Conservation (phyloP, 2,329 filamentous ascomycete species). For the Pseudogymnoascus sp. region DNA sequence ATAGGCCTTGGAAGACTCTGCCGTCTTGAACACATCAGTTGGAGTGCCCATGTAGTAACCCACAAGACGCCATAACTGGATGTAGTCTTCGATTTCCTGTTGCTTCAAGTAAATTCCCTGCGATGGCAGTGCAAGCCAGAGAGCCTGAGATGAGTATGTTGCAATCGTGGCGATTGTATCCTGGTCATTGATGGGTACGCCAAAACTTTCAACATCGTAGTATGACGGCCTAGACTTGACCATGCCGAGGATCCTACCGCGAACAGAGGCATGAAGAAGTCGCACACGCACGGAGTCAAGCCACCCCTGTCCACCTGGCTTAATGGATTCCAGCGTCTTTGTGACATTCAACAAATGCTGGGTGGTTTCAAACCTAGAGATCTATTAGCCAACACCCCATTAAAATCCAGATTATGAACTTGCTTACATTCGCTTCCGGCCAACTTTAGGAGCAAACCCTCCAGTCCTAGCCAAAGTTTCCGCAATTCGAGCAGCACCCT, state of each 20-base stretch:
- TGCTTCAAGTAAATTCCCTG: constrained; percentile 59
- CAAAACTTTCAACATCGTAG: constrained; percentile 49
- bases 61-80: constrained; percentile 69
- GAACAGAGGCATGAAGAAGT: constrained; percentile 59
- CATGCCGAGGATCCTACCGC: constrained; percentile 54
- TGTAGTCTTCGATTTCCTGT: constrained; percentile 59
- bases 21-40: constrained; percentile 48
- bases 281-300: constrained; percentile 58
- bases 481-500: constrained; percentile 64
- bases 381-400: neutral
- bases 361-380: constrained; percentile 52
- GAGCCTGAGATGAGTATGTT: constrained; percentile 58
- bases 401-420: constrained; percentile 12
- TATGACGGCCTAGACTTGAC: constrained; percentile 48
- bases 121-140: constrained; percentile 61
- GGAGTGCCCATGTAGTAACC: constrained; percentile 64
- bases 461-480: constrained; percentile 67
- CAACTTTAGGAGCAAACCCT: constrained; percentile 61
- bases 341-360: constrained; percentile 69
- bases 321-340: constrained; percentile 52
- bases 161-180: constrained; percentile 65
- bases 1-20: constrained; percentile 46
- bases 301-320: constrained; percentile 59
- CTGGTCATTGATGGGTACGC: constrained; percentile 66
- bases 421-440: constrained; percentile 49